phyloP scores from a whole-genome alignment of 2,329 filamentous ascomycete genomes.

The Spiromastix sp. region DNA sequence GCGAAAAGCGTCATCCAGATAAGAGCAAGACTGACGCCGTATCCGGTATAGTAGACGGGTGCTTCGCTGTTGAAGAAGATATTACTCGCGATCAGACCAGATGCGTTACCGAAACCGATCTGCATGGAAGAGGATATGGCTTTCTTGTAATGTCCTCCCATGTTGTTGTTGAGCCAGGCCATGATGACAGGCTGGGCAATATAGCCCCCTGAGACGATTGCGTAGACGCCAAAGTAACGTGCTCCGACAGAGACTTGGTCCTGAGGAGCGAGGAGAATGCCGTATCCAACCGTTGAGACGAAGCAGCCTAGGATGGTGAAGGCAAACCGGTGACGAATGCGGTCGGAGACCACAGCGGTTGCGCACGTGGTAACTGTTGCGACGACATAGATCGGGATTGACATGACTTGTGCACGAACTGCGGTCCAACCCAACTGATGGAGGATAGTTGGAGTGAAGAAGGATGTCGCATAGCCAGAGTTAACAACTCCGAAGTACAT shows the following conservation, averaged over 20 bases:
- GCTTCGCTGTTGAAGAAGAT: conserved; percentile 22
- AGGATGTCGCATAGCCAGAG: conserved; percentile 35
- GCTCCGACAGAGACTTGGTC: conserved; percentile 36
- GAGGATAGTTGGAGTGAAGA: conserved; percentile 35
- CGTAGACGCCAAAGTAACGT: conserved; percentile 46
- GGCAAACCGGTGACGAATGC: conserved; percentile 40
- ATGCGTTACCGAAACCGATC: conserved; percentile 29
- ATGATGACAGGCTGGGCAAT: conserved; percentile 46
- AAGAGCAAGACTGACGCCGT: conserved; percentile 34
- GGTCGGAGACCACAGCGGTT: conserved; percentile 41
- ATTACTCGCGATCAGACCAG: conserved; percentile 26
- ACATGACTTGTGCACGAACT: conserved; percentile 40
- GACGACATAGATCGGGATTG: conserved; percentile 48
- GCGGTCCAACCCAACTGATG: conserved; percentile 45
- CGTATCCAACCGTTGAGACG: conserved; percentile 45
- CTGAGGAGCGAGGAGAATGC: conserved; percentile 45
- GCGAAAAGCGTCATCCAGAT: conserved; percentile 25
- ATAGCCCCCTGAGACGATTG: conserved; percentile 44
- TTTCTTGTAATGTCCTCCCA: conserved; percentile 49
- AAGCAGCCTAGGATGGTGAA: conserved; percentile 44
- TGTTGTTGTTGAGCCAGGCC: conserved; percentile 48
- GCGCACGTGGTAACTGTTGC: conserved; percentile 51
- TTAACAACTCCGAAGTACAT: conserved; percentile 54
- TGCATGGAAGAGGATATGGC: conserved; percentile 43
- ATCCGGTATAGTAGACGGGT: conserved; percentile 19